Evolutionary conservation across 176 grass and related monocot genomes (phyloP).

Genomic region (Dendrocalamus sinicus): DNA sequence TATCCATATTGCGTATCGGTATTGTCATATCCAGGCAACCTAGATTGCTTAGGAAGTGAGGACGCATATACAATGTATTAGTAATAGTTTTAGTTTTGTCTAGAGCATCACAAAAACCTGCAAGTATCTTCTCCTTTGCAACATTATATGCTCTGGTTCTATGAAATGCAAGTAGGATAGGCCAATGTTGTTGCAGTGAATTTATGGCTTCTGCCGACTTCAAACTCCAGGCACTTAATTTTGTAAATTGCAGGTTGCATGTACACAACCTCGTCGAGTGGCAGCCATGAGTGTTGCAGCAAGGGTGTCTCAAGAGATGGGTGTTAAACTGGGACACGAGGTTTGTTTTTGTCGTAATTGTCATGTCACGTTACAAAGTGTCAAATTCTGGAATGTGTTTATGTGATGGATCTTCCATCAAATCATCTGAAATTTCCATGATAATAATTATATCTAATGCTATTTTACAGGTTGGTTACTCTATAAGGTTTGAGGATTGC

Average conservation of each 20-base stretch:
- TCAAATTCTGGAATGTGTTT: conserved; percentile 12
- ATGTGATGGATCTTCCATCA: conserved; percentile 17
- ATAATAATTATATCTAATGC: conserved; percentile 35
- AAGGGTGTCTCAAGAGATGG: conserved; percentile 94
- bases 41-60: background rate
- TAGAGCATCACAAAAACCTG: conserved; percentile 8
- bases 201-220: background rate
- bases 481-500: conserved; percentile 98
- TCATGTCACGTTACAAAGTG: conserved; percentile 7
- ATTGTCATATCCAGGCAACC: too few relatives aligned
- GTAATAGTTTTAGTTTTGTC: conserved; percentile 29
- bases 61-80: background rate
- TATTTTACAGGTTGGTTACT: conserved; percentile 83
- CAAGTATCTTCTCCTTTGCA: background rate
- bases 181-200: background rate
- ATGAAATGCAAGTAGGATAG: conserved; percentile 3
- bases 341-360: conserved; percentile 45
- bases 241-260: conserved; percentile 72
- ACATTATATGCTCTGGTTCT: background rate
- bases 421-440: conserved; percentile 26
- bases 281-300: conserved; percentile 97
- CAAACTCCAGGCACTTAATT: conserved; percentile 25
- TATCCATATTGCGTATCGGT: too few relatives aligned
- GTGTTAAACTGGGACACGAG: conserved; percentile 95
- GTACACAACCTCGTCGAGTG: conserved; percentile 91